Evolutionary conservation across 2,329 filamentous ascomycete genomes (phyloP), one percentile per base, ranked within the genome.

Genomic region (Periconia sp.): DNA sequence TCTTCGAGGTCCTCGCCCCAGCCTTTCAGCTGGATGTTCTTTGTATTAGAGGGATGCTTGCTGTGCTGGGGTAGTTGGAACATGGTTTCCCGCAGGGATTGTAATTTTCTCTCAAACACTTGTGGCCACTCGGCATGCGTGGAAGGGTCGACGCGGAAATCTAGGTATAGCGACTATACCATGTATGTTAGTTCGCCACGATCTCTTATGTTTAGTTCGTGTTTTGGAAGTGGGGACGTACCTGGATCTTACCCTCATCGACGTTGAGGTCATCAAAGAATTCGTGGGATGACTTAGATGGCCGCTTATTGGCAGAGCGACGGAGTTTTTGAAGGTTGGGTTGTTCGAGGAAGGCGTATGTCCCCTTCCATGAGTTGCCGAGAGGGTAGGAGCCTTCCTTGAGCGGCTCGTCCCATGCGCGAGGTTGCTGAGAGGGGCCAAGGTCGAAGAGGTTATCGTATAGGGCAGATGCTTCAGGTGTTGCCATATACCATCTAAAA

Each of bases 401-500:
- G 2, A 81, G 53, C 11, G 63, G 61, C n/a, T 63, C 64, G 13
- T 66, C 59, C 79, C 78, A 81, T 6, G 71, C 66, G n/a, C 72
- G 72, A 13, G 80, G 79, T 49, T 64, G 70, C 42, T 81, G 71
- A 19, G 62, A 43, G 0, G 46, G 44, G 1, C 69, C 59, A 8
- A 82, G 69, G 3, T 68, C 63, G 6, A 58, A 49, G 56, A 77
- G 77, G 2, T 66, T 64, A 9, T 65, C 50, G 45, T 63, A 69
- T 2, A 81, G 64, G 0, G 76, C 71, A 19, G 64, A 61, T n/a
- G 76, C 72, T 3, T 68, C 68, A 9, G 66, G 45, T 8, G 61
- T 61, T 41, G 74, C 74, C 63, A 83, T 74, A 56, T 84, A 79
- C 46, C 77, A 76, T 44, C 77, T 77, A 70, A 82, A 84, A 72